Conservation (phyloP, 768 basidiomycete genomes). For the Lactifluus echinatus region DNA sequence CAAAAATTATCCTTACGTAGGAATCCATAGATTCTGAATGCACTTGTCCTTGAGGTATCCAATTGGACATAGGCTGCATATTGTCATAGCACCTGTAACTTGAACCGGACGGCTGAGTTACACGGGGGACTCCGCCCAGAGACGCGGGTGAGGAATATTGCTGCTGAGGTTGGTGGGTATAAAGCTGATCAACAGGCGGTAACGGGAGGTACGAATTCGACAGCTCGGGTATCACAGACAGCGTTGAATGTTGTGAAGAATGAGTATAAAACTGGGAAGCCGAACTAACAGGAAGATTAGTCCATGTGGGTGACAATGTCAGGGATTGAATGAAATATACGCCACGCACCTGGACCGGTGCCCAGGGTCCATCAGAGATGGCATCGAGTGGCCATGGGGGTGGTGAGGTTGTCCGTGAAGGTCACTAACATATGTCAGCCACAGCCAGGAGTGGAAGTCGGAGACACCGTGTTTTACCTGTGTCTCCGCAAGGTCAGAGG, state of each 20-base stretch:
- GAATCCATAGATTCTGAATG: conserved; percentile 50
- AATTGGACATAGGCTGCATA: conserved; percentile 34
- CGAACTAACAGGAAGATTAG: conserved; percentile 29
- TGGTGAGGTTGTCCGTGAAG: conserved; percentile 21
- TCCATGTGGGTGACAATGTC: conserved; percentile 6
- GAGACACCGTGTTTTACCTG: conserved; percentile 28
- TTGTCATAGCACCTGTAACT: conserved; percentile 29
- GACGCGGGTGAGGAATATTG: conserved; percentile 23
- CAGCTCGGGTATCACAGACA: conserved; percentile 55
- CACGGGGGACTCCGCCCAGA: conserved; percentile 32
- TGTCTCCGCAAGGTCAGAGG: conserved; percentile 34
- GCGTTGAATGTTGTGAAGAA: conserved; percentile 35
- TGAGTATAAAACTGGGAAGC: conserved; percentile 40
- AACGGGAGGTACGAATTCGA: conserved; percentile 37
- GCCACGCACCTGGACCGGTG: conserved; percentile 20
- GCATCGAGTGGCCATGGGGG: conserved; percentile 15
- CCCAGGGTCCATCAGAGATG: conserved; percentile 21
- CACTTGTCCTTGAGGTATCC: conserved; percentile 34
- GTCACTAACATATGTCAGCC: conserved; percentile 21
- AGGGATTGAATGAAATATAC: background rate
- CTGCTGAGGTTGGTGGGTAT: conserved; percentile 33
- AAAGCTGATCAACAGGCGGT: conserved; percentile 42
- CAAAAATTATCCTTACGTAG: conserved; percentile 42
- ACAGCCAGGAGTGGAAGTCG: background rate
- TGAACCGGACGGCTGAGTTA: conserved; percentile 25